Percentiles rank a stretch among this genome's conserved stretches.
Conservation (phyloP, 352 stramenopile species). For the Pythium periplocum region DNA sequence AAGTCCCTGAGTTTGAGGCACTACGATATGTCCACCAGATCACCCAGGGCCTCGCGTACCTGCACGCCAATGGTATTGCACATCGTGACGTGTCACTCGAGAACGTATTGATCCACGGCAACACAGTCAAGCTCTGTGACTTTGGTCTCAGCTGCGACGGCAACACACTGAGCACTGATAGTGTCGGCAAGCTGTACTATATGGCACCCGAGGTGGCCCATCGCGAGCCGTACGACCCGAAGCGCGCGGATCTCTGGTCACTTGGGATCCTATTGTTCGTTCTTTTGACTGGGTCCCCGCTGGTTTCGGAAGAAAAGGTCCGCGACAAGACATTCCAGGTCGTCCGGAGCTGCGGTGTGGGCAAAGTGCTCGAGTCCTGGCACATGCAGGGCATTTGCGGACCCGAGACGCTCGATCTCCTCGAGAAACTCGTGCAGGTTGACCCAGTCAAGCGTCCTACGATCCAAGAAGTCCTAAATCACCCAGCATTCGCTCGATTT, state of each 20-base stretch:
- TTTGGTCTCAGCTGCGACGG: slow-evolving; percentile 55
- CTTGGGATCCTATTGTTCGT: slow-evolving; percentile 68
- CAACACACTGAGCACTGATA: slow-evolving; percentile 23
- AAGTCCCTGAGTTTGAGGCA: slow-evolving; percentile 30
- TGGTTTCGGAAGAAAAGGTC: slow-evolving; percentile 28
- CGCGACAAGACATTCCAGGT: slow-evolving; percentile 36
- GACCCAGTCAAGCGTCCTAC: slow-evolving; percentile 29
- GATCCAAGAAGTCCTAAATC: slow-evolving; percentile 26
- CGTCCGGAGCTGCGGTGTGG: slow-evolving; percentile 39
- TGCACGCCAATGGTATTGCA: slow-evolving; percentile 41
- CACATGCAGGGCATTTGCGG: slow-evolving; percentile 24
- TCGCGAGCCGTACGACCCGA: slow-evolving; percentile 33
- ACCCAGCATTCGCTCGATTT: slow-evolving; percentile 10
- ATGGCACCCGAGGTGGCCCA: slow-evolving; percentile 60
- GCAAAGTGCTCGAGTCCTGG: slow-evolving; percentile 57
- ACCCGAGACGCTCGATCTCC: slow-evolving; percentile 29
- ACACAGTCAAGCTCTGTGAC: slow-evolving; percentile 44
- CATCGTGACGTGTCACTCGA: slow-evolving; percentile 58
- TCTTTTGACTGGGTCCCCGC: slow-evolving; percentile 56
- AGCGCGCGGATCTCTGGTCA: slow-evolving; percentile 60
- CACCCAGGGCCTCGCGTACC: slow-evolving; percentile 33
- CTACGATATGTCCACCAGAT: slow-evolving; percentile 34
- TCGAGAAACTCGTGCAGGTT: slow-evolving; percentile 45
- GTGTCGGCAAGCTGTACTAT: slow-evolving; percentile 70
- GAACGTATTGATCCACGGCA: slow-evolving; percentile 45